A percentile compares a stretch with the other conserved stretches of the same genome.
These are phyloP conservation scores for Thalassiosira oceanica DNA, from an alignment of 352 stramenopile species.

Conservation along the genomic window DNA sequence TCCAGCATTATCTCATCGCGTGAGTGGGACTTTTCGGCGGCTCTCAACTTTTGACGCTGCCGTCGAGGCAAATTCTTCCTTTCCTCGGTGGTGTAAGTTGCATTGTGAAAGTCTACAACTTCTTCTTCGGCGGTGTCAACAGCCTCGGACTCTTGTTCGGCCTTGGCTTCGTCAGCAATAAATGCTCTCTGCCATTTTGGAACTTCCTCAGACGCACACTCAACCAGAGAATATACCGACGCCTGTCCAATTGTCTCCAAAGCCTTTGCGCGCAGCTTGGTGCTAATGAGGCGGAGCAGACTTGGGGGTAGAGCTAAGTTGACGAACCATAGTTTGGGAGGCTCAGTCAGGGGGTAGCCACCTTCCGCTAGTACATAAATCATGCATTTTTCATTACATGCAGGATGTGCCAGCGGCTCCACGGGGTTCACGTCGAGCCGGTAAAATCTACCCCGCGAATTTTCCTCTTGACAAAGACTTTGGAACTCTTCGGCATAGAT, in stretches of 20 bases:
- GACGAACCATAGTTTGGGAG: conserved; percentile 58
- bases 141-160: conserved; percentile 45
- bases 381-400: conserved; percentile 46
- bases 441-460: conserved; percentile 29
- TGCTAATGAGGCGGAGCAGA: conserved; percentile 60
- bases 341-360: conserved; percentile 54
- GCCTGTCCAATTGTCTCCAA: conserved; percentile 43
- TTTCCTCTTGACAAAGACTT: conserved; percentile 12
- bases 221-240: conserved; percentile 56
- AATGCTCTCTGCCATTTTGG: conserved; percentile 60
- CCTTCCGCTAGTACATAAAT: conserved; percentile 59
- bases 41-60: conserved; percentile 54
- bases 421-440: conserved; percentile 34
- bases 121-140: conserved; percentile 19
- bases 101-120: conserved; percentile 33
- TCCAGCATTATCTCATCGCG: conserved; percentile 38
- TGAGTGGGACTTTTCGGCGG: conserved; percentile 59
- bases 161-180: conserved; percentile 50
- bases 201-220: conserved; percentile 49
- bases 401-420: conserved; percentile 35
- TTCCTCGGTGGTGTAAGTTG: conserved; percentile 29
- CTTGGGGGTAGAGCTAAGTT: conserved; percentile 59
- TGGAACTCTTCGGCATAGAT: conserved; percentile 71
- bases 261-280: conserved; percentile 33
- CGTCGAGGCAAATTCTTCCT: conserved; percentile 50